Evolutionary conservation across 2,329 filamentous ascomycete species (phyloP).

Genomic region (Paraphaeosphaeria minitans): DNA sequence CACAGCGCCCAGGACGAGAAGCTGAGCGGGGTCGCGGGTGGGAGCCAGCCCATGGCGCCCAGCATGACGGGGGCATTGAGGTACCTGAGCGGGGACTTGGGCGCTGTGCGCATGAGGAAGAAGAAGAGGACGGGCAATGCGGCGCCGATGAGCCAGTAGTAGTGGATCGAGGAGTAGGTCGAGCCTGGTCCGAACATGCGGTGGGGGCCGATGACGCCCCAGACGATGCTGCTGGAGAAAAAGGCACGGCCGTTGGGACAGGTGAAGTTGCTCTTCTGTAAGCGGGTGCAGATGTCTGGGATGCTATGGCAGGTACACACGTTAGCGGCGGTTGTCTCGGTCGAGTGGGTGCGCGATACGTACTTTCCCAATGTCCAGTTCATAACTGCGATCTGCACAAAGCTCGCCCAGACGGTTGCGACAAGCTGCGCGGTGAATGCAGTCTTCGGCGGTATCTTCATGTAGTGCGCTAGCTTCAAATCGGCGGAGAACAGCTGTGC

Average conservation of each 20-base stretch:
- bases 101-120: constrained; percentile 64
- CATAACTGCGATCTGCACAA: constrained; percentile 69
- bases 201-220: constrained; percentile 73
- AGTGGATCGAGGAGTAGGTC: constrained; percentile 68
- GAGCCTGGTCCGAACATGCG: constrained; percentile 70
- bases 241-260: constrained; percentile 65
- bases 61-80: constrained; percentile 66
- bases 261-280: constrained; percentile 63
- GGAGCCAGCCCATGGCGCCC: constrained; percentile 42
- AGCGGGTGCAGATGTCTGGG: constrained; percentile 64
- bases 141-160: constrained; percentile 73
- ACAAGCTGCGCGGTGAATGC: constrained; percentile 71
- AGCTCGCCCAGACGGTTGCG: constrained; percentile 68
- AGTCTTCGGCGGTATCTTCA: constrained; percentile 66
- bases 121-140: constrained; percentile 67
- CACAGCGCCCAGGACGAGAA: constrained; percentile 74
- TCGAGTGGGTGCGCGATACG: background rate
- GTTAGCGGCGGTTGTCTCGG: background rate
- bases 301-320: constrained; percentile 53
- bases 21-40: constrained; percentile 72
- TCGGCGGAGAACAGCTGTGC: constrained; percentile 54
- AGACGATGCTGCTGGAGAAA: constrained; percentile 65
- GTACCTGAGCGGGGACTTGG: constrained; percentile 66
- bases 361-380: constrained; percentile 56
- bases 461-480: constrained; percentile 58